phyloP scores from a whole-genome alignment of 192 early-diverging fungal genomes.

The Diversispora eburnea region DNA sequence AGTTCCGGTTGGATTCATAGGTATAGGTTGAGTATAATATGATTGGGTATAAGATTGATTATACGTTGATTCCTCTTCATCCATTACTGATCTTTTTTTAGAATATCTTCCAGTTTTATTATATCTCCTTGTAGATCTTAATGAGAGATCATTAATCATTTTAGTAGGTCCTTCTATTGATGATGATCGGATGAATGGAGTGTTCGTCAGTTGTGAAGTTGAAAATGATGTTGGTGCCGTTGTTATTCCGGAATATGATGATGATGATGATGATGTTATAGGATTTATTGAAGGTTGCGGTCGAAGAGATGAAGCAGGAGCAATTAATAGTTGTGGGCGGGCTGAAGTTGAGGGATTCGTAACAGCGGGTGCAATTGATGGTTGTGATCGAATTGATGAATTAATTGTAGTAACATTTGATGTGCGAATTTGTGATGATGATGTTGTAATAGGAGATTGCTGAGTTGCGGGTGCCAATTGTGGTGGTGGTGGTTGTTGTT shows the following conservation, averaged over 20 bases:
- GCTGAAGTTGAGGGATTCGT: too few relatives aligned
- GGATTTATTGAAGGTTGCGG: too few relatives aligned
- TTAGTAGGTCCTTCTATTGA: background rate
- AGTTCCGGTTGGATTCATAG: background rate
- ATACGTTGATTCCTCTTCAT: slow-evolving; percentile 3
- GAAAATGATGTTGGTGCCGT: background rate
- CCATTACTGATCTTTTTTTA: slow-evolving; percentile 43
- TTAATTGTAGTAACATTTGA: too few relatives aligned
- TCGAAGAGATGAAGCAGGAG: too few relatives aligned
- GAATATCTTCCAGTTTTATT: slow-evolving; percentile 61
- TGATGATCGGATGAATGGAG: too few relatives aligned
- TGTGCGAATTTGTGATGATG: too few relatives aligned
- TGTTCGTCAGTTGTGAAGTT: too few relatives aligned
- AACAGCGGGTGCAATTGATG: too few relatives aligned
- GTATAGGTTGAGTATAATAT: background rate
- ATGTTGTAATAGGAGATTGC: background rate
- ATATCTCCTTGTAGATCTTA: slow-evolving; percentile 45
- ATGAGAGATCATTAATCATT: background rate
- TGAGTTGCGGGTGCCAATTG: slow-evolving; percentile 31
- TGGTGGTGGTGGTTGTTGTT: too few relatives aligned
- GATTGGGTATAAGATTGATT: background rate
- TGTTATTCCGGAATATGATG: background rate
- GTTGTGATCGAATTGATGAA: too few relatives aligned
- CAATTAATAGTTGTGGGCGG: too few relatives aligned
- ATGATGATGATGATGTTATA: too few relatives aligned